Evolutionary conservation across 1,284 basidiomycete species (phyloP), one percentile per base, ranked within the genome.

Genomic region (Polyporus tsugae): DNA sequence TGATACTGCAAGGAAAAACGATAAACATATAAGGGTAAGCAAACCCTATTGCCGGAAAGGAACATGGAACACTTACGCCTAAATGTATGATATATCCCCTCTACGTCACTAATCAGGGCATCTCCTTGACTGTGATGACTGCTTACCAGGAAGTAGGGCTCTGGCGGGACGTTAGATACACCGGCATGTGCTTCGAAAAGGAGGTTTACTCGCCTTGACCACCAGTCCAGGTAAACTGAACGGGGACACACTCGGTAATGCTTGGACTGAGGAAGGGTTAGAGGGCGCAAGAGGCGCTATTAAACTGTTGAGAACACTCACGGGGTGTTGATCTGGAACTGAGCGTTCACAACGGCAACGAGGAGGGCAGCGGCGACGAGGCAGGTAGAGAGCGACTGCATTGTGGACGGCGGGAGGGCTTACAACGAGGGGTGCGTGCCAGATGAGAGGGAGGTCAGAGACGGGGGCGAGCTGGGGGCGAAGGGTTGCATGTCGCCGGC

Each of bases 281-380:
- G 39, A 58, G 38, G 35, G 33, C n/a, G 46, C 59, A n/a, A 39
- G 36, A 4, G 22, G 36, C 35, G 57, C 38, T 39, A 41, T 29
- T 53, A 49, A 38, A 36, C 53, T 42, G 36, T 10, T 17, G 41
- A 6, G 33, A 33, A 13, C 0, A 73, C 78, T 67, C 68, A 80
- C 78, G 78, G 78, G 64, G 78, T 80, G 75, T 77, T 77, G 72
- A 80, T 73, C 63, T 49, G 66, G 67, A 76, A 67, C 75, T 77
- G 76, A 7, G 74, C 75, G 62, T 67, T 42, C 64, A 70, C 76
- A 62, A 67, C 68, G 25, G 69, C 72, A 60, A 68, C 73, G 62
- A 75, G 58, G 70, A 73, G 69, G 55, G 75, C 77, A 64, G 67
- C 65, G 52, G 75, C 57, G 67, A 77, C 58, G 68, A 78, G 66